These are phyloP conservation scores for Tetrapisispora arboricola DNA, from an alignment of 805 yeast genomes.

Conservation along the genomic window DNA sequence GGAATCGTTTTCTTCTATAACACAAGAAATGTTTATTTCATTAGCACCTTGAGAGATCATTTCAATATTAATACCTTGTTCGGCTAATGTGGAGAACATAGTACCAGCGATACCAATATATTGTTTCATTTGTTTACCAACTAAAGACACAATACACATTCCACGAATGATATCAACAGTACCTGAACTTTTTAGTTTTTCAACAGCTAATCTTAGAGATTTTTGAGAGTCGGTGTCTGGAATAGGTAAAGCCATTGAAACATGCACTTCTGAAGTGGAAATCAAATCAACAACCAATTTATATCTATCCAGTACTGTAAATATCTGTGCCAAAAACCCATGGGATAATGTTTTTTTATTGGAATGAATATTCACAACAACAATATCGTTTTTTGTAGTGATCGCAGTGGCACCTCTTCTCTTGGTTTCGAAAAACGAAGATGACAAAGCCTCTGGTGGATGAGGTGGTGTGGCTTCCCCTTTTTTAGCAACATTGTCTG, in stretches of 20 bases:
- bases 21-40: constrained; percentile 94
- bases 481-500: constrained; percentile 73
- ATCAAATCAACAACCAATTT: constrained; percentile 88
- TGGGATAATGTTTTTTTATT: constrained; percentile 88
- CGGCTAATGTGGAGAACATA: constrained; percentile 90
- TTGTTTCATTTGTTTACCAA: constrained; percentile 96
- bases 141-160: constrained; percentile 86
- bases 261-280: constrained; percentile 95
- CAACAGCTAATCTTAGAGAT: constrained; percentile 59
- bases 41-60: constrained; percentile 99
- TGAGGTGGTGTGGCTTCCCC: constrained; percentile 93
- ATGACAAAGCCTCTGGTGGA: constrained; percentile 67
- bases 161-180: constrained; percentile 79
- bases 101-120: constrained; percentile 94
- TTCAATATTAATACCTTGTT: constrained; percentile 85
- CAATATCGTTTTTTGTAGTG: constrained; percentile 86
- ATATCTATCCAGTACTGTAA: constrained; percentile 73
- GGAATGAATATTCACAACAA: constrained; percentile 87
- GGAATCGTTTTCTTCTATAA: constrained; percentile 73
- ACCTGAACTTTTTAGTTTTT: constrained; percentile 72
- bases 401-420: constrained; percentile 85
- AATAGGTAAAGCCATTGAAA: constrained; percentile 91
- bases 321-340: constrained; percentile 88
- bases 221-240: constrained; percentile 50
- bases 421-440: constrained; percentile 34